Base-by-base conservation (phyloP, 768 basidiomycete species). In the Mrakia hoshinonis region DNA sequence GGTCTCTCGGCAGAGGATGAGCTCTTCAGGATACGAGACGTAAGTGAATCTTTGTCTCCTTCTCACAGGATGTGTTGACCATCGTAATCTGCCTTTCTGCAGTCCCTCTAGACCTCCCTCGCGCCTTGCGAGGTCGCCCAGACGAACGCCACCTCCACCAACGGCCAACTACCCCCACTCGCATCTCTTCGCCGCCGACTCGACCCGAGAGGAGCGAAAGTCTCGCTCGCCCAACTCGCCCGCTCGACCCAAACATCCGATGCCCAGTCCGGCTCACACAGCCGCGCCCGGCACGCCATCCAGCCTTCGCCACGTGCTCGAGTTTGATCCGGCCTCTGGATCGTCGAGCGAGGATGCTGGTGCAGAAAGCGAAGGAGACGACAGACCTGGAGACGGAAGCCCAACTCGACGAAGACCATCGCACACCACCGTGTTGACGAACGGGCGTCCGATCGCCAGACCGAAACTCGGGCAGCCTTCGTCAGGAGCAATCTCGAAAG, bases 201-300 rank as follows among this genome's bases (percentile, higher is more conserved):
- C 67, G 4, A 47, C 67, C 4, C 38, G 26, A 12, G 54, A 39
- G 26, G 38, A 68, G 24, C 67, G 67, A 12, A 68, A 68, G 43
- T 68, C 67, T 26, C 67, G 67, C 15, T 68, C 67, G n/a, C 67
- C 67, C 15, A 12, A n/a, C 34, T 68, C 67, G 3, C 38, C 67
- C 13, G 67, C 43, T 22, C 67, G 67, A n/a, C 58, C 58, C 20
- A 61, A 61, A 20, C 31, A 61, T 38, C 58, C 36, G 20, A 34
- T 61, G 31, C 58, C 36, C 58, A 38, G 58, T 39, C 58, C 58
- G 3, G 34, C 34, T 2, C 31, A 36, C 11, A 13, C 18, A 31
- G 36, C 31, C 18, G 58, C 22, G 12, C 58, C 58, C 3, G 36
- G 12, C 29, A 61, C 58, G 7, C 58, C 58, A 15, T 36, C 31